Conservation (phyloP, 73 alveolate species). For the Urostyla sp. region DNA sequence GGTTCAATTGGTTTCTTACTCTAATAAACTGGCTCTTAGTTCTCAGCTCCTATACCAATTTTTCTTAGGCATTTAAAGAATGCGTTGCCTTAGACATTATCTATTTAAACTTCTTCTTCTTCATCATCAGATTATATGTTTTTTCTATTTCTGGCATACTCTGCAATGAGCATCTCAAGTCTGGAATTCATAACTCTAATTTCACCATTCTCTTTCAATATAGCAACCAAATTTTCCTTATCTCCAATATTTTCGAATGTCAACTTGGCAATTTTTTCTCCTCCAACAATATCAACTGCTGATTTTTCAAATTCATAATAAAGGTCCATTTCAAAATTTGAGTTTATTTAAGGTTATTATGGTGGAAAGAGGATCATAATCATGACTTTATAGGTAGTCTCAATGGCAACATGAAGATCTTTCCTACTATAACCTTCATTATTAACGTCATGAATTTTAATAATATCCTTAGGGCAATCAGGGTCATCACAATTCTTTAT, state of each 20-base stretch:
- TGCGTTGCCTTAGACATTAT: neutral
- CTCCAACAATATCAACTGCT: neutral
- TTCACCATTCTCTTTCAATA: slow-evolving; percentile 11
- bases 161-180: neutral
- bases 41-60: slow-evolving; percentile 7
- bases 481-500: neutral
- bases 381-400: slow-evolving; percentile 2
- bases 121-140: slow-evolving; percentile 33
- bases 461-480: slow-evolving; percentile 6
- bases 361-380: neutral
- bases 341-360: neutral
- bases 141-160: slow-evolving; percentile 12
- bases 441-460: neutral
- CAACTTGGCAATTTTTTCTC: neutral
- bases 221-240: slow-evolving; percentile 10
- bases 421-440: slow-evolving; percentile 22
- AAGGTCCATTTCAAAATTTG: neutral
- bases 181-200: neutral
- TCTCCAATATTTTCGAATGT: slow-evolving; percentile 12
- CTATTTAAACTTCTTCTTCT: slow-evolving; percentile 10
- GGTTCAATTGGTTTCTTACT: neutral
- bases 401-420: slow-evolving; percentile 41
- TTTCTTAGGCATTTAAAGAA: slow-evolving; percentile 20
- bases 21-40: neutral
- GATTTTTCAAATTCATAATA: neutral